Evolutionary conservation across 306 rosid genomes (phyloP), one percentile per base, ranked within the genome.

Genomic region (Biancaea sappan): DNA sequence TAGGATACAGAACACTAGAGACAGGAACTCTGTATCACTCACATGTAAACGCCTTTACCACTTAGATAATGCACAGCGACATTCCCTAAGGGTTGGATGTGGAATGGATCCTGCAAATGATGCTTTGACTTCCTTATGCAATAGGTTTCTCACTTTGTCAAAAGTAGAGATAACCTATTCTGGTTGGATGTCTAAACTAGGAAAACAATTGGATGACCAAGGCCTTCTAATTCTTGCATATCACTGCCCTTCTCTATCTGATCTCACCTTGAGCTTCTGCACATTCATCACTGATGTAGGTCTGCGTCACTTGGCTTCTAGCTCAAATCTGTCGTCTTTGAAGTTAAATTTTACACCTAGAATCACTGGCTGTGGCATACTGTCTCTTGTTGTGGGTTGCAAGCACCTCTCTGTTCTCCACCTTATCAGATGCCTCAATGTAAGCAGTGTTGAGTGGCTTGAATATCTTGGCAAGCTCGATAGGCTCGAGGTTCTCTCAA

Each of bases 111-210:
- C 98, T 71, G 92, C 96, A 8, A 87, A 89, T 78, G 89, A 85
- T 76, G 97, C 96, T 14, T 78, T 91, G 85, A 78, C 84, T 14
- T 81, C 85, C 46, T 71, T 93, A 4, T 93, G 98, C 57, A 80
- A 38, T 66, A 80, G 98, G 87, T 93, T 93, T 80, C 57, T 50
- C 3, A 88, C 81, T 60, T 83, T 94, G 85, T 82, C 83, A 13
- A 79, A 75, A 79, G 84, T 94, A 0, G 97, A 94, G 84, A 89
- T 94, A 24, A 80, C 83, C 19, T 91, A 94, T 62, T 77, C 94
- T 21, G 97, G 98, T 66, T 91, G 98, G 98, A 89, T 94, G 96
- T 94, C 97, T 6, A 89, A 91, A 68, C 74, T 91, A 41, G 97
- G 98, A 37, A 94, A 88, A 69, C 97, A 91, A 44, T 82, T 91